These are phyloP conservation scores for Termitomyces bulborhizus DNA, from an alignment of 768 basidiomycete species.

Conservation along the genomic window DNA sequence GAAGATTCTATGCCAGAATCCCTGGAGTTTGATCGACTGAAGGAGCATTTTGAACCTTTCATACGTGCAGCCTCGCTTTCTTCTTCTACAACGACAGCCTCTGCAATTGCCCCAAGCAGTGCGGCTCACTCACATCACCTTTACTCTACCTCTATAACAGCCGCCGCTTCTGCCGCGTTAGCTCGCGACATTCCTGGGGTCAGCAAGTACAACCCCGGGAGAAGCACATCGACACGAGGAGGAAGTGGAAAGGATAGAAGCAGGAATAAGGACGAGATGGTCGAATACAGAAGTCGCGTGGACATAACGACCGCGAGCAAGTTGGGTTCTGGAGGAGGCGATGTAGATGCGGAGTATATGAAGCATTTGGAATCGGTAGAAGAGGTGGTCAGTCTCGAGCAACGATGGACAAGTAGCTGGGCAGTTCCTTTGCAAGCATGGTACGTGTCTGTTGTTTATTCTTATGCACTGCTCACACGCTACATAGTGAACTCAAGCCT, in stretches of 20 bases:
- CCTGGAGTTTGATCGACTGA: slow-evolving; percentile 88
- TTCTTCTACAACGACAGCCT: slow-evolving; percentile 49
- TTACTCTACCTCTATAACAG: slow-evolving; percentile 79
- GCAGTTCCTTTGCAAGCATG: slow-evolving; percentile 52
- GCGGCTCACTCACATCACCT: slow-evolving; percentile 62
- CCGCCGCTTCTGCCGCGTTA: slow-evolving; percentile 84
- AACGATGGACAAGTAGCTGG: slow-evolving; percentile 83
- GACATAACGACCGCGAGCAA: slow-evolving; percentile 53
- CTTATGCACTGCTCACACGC: background rate
- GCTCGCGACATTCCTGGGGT: slow-evolving; percentile 84
- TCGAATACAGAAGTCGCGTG: slow-evolving; percentile 68
- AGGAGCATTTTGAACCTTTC: slow-evolving; percentile 96
- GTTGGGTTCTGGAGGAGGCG: slow-evolving; percentile 53
- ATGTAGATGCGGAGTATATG: slow-evolving; percentile 68
- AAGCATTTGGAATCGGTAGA: slow-evolving; percentile 52
- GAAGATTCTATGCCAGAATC: slow-evolving; percentile 83
- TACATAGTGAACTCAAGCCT: slow-evolving; percentile 73
- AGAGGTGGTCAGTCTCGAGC: slow-evolving; percentile 66
- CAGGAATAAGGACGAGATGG: slow-evolving; percentile 69
- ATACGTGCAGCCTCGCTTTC: slow-evolving; percentile 77
- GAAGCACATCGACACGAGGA: slow-evolving; percentile 36
- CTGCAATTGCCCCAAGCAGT: slow-evolving; percentile 38
- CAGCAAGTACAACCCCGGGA: slow-evolving; percentile 65
- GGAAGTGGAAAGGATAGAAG: slow-evolving; percentile 56
- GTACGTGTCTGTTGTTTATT: slow-evolving; percentile 33